Evolutionary conservation across 768 basidiomycete species (phyloP).

Genomic region (Collybia mongolica): DNA sequence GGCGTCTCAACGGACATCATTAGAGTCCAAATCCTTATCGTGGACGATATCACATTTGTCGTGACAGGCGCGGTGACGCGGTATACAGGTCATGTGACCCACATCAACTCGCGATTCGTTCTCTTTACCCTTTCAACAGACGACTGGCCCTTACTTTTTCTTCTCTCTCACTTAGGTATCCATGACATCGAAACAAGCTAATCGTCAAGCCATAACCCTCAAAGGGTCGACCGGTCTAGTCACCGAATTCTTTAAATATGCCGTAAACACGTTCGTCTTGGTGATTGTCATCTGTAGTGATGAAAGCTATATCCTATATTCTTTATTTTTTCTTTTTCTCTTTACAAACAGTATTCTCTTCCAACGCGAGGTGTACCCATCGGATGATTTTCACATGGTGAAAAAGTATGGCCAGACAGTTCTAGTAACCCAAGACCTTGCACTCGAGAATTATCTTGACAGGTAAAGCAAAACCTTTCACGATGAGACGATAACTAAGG

Average conservation of each 20-base stretch:
- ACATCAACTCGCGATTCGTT: constrained; percentile 11
- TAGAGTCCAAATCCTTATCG: constrained; percentile 1
- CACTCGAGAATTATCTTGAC: constrained; percentile 91
- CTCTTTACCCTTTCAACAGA: not conserved
- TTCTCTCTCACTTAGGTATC: not conserved
- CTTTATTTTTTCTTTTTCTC: constrained; percentile 8
- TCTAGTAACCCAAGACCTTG: constrained; percentile 90
- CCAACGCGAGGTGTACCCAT: constrained; percentile 95
- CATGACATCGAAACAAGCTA: constrained; percentile 49
- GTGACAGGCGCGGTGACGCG: not conserved
- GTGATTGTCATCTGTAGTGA: not conserved
- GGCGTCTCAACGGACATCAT: constrained; percentile 39
- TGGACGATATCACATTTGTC: not conserved
- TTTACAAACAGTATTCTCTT: constrained; percentile 74
- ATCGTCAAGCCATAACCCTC: constrained; percentile 83
- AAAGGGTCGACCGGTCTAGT: constrained; percentile 93
- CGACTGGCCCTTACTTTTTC: constrained; percentile 14
- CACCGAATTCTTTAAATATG: constrained; percentile 99
- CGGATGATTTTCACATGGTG: constrained; percentile 99
- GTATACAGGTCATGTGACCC: constrained; percentile 27
- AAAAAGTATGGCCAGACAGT: constrained; percentile 99
- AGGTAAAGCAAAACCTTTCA: constrained; percentile 40
- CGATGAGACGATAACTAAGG: not conserved
- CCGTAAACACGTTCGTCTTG: constrained; percentile 85
- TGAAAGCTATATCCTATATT: not conserved